Evolutionary conservation across 1,284 basidiomycete genomes (phyloP), one percentile per base, ranked within the genome.

Genomic region (Ustilago xerochloae): DNA sequence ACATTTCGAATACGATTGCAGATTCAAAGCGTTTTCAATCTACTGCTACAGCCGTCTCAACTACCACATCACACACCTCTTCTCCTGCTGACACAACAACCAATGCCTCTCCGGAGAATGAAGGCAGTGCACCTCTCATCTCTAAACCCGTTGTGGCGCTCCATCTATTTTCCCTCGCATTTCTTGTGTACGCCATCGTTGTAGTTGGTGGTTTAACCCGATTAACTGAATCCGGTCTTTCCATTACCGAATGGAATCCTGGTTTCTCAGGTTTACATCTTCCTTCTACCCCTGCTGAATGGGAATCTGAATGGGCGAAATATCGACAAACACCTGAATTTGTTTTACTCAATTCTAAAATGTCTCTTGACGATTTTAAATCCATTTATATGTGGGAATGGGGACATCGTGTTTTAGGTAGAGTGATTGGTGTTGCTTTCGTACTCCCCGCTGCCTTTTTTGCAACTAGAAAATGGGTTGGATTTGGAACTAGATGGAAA

Each of bases 361-460:
- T 98, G 73, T 89, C 90, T 10, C 86, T 98, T 55, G 88, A 91
- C 22, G 92, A 98, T 81, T 99, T 99, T 87, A 99, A 99, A 86
- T 88, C 88, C 68, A 99, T 99, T 75, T 99, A 95, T 86, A 92
- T 92, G 87, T 97, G 96, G 97, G 97, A 99, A 88, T 99, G 95
- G 94, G 90, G 90, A 2, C 97, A 99, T 85, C 92, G 97, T 41
- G 87, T 97, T 54, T 90, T 98, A 50, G 97, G 97, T 16, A 91
- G 97, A 58, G 85, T 95, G 65, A 92, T 98, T 69, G 97, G 97
- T 53, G 78, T 88, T 57, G 86, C 84, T 13, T 86, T 86, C 60
- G 73, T 86, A 12, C 47, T 84, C 2, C 82, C 82, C 15, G 78
- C 82, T 20, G 62, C 69, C 13, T 79, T 55, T 52, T 83, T 83